These are phyloP conservation scores for Saussurea involucrata DNA, from an alignment of 129 eudicot genomes.

Conservation along the genomic window DNA sequence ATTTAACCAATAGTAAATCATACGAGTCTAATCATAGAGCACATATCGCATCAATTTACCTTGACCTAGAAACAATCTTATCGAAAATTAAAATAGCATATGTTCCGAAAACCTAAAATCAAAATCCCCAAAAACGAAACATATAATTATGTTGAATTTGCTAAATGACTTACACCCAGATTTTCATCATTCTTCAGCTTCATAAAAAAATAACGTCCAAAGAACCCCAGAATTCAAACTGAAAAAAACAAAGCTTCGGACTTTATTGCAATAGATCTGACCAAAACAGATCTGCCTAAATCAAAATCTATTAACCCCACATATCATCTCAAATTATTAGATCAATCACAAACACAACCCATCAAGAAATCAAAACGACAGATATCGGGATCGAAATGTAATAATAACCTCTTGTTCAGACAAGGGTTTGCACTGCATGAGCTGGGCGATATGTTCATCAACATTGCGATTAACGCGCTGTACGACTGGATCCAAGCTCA, in stretches of 20 bases:
- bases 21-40: background rate
- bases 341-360: conserved; percentile 25
- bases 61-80: background rate
- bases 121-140: background rate
- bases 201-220: background rate
- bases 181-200: background rate
- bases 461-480: conserved; percentile 61
- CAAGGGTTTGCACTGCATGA: conserved; percentile 96
- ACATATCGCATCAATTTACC: background rate
- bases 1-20: conserved; percentile 2
- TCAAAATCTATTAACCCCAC: conserved; percentile 12
- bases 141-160: background rate
- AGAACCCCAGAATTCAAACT: background rate
- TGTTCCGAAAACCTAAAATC: background rate
- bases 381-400: background rate
- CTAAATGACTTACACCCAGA: background rate
- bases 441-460: conserved; percentile 91
- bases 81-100: background rate
- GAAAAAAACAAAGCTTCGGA: background rate
- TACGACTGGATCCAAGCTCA: conserved; percentile 71
- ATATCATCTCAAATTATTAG: background rate
- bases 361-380: background rate
- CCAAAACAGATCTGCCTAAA: conserved; percentile 25
- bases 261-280: conserved; percentile 30
- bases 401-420: conserved; percentile 85